Evolutionary conservation across 352 stramenopile species (phyloP).

Genomic region (Phytophthora ramorum): DNA sequence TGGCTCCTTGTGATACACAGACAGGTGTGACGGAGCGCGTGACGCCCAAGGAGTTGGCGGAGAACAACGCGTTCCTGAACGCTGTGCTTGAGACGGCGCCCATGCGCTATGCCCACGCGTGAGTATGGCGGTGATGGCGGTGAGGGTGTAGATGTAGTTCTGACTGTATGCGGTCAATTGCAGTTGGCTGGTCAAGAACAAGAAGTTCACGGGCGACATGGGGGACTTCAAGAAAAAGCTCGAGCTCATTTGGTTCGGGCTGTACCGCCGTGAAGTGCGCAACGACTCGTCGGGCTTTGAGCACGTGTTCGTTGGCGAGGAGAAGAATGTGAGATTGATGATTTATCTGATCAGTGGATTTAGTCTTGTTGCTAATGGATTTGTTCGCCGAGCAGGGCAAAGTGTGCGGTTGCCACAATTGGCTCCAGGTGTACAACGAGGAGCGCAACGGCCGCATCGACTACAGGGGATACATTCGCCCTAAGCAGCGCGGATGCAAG

Average conservation of each 20-base stretch:
- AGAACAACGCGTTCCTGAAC: constrained; percentile 94
- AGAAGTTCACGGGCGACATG: constrained; percentile 79
- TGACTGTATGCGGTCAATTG: background rate
- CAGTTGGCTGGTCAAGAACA: constrained; percentile 87
- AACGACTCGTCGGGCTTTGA: constrained; percentile 96
- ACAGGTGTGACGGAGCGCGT: constrained; percentile 90
- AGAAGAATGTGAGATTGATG: constrained; percentile 83
- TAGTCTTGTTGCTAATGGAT: background rate
- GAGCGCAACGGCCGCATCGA: constrained; percentile 93
- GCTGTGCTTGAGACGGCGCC: constrained; percentile 91
- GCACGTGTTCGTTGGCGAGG: constrained; percentile 97
- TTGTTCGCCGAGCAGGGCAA: constrained; percentile 59
- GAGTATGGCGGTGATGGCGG: constrained; percentile 24
- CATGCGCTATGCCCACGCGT: constrained; percentile 95
- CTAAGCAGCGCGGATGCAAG: constrained; percentile 71
- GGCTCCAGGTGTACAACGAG: constrained; percentile 97
- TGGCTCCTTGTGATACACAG: constrained; percentile 32
- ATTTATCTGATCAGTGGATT: background rate
- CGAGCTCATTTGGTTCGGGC: constrained; percentile 95
- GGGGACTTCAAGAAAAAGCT: constrained; percentile 91
- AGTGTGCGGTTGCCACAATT: constrained; percentile 96
- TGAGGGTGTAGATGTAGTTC: background rate
- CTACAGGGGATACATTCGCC: constrained; percentile 95
- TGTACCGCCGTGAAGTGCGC: constrained; percentile 90
- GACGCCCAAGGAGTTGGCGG: constrained; percentile 83